Evolutionary conservation across 768 basidiomycete species (phyloP).

Genomic region (Tricholoma sp.): DNA sequence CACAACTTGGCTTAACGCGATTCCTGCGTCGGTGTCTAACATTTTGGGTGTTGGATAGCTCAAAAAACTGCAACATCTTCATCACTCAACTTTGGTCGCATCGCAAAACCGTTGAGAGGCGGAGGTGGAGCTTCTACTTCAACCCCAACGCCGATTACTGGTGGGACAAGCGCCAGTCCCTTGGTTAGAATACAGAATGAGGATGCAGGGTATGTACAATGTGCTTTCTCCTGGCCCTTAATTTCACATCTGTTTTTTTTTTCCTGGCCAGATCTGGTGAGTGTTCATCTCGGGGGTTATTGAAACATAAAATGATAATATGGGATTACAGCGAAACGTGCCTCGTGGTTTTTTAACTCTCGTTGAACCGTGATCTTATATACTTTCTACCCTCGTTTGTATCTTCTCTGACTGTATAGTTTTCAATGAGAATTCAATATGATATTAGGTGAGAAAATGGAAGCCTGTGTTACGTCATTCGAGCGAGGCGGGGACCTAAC

Average conservation of each 20-base stretch:
- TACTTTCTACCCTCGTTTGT: too few species aligned
- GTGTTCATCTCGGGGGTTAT: slow-evolving; percentile 20
- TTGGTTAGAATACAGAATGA: slow-evolving; percentile 75
- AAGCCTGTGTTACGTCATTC: slow-evolving; percentile 13
- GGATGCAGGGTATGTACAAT: slow-evolving; percentile 52
- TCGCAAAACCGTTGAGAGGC: slow-evolving; percentile 94
- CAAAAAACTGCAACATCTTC: slow-evolving; percentile 73
- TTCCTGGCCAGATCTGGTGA: slow-evolving; percentile 33
- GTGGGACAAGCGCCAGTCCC: slow-evolving; percentile 53
- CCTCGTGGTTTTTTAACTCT: slow-evolving; percentile 91
- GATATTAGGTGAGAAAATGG: not conserved
- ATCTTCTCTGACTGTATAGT: too few species aligned
- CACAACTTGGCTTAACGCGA: not conserved
- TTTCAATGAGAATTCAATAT: too few species aligned
- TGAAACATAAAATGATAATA: slow-evolving; percentile 8
- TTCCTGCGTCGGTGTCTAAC: not conserved
- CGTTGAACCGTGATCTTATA: slow-evolving; percentile 36
- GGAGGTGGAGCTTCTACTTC: slow-evolving; percentile 64
- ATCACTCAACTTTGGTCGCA: slow-evolving; percentile 83
- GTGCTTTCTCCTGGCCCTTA: slow-evolving; percentile 9
- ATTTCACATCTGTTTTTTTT: slow-evolving; percentile 9
- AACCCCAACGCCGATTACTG: slow-evolving; percentile 35
- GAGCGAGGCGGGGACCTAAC: slow-evolving; percentile 30
- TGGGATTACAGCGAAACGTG: slow-evolving; percentile 66
- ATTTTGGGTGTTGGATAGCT: slow-evolving; percentile 47